Conservation (phyloP, 139 green algal genomes). For the Coelastrella sp. region DNA sequence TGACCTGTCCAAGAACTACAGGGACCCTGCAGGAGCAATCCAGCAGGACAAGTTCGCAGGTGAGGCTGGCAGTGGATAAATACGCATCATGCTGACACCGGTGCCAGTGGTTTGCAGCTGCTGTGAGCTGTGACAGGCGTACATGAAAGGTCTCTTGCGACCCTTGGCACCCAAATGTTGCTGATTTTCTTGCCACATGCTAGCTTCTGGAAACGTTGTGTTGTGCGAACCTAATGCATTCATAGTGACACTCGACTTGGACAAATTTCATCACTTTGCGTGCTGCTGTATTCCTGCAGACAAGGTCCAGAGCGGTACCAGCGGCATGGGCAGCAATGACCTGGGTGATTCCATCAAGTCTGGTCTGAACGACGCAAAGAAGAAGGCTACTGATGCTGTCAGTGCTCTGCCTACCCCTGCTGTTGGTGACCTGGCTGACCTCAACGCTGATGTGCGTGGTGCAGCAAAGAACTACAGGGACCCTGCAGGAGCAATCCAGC, state of each 20-base stretch:
- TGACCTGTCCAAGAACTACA: neutral
- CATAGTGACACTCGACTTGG: neutral
- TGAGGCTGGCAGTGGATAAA: neutral
- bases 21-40: conserved; percentile 1
- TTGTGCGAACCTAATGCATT: no score
- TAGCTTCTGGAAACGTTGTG: no score
- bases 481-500: conserved; percentile 24
- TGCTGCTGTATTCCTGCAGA: neutral
- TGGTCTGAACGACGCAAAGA: neutral
- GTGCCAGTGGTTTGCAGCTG: no score
- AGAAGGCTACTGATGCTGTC: neutral
- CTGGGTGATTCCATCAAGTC: neutral
- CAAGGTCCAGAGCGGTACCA: neutral
- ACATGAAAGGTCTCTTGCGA: neutral
- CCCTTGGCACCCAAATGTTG: neutral
- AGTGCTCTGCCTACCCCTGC: neutral
- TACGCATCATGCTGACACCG: no score
- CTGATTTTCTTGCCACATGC: neutral
- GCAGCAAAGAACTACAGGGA: conserved; percentile 33
- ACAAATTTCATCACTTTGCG: neutral
- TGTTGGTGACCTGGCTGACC: conserved; percentile 22
- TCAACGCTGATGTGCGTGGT: conserved; percentile 36
- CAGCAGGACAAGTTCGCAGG: conserved; percentile 22
- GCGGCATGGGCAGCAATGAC: neutral
- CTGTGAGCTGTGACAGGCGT: neutral